Conservation (phyloP, 1,284 basidiomycete species). For the Leccinum griseonigrum region DNA sequence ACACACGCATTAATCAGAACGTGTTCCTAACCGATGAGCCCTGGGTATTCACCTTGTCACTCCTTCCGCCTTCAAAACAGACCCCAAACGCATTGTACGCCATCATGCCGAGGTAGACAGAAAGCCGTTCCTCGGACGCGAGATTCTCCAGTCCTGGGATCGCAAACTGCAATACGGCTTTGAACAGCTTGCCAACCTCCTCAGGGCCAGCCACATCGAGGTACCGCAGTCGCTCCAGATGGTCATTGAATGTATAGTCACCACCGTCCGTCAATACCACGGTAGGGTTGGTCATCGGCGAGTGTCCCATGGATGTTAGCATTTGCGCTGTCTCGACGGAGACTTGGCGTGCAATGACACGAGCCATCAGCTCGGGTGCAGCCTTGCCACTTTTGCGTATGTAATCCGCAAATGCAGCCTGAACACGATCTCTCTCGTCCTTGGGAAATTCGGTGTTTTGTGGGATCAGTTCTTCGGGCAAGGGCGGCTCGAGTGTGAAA, state of each 20-base stretch:
- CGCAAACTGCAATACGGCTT: conserved; percentile 54
- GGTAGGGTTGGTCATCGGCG: conserved; percentile 31
- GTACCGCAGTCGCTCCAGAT: conserved; percentile 69
- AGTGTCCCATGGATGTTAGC: conserved; percentile 29
- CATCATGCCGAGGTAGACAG: conserved; percentile 65
- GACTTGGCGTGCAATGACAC: conserved; percentile 70
- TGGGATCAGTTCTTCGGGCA: conserved; percentile 52
- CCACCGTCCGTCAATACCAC: conserved; percentile 49
- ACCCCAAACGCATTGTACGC: conserved; percentile 75
- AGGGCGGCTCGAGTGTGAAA: conserved; percentile 61
- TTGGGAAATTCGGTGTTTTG: conserved; percentile 32
- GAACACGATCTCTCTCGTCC: conserved; percentile 53
- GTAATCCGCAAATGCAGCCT: conserved; percentile 53
- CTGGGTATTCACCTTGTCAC: conserved; percentile 54
- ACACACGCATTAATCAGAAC: conserved; percentile 1
- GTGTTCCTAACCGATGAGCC: background rate
- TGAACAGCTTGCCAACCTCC: conserved; percentile 53
- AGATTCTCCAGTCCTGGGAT: conserved; percentile 72
- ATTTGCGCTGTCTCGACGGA: conserved; percentile 62
- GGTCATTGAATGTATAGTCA: conserved; percentile 67
- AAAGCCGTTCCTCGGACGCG: conserved; percentile 60
- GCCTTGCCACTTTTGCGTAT: conserved; percentile 47
- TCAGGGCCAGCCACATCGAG: conserved; percentile 50
- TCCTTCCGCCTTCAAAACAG: conserved; percentile 58
- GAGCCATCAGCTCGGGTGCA: conserved; percentile 58